Conservation (phyloP, 179 eudicot species). For the Nepenthes alata region DNA sequence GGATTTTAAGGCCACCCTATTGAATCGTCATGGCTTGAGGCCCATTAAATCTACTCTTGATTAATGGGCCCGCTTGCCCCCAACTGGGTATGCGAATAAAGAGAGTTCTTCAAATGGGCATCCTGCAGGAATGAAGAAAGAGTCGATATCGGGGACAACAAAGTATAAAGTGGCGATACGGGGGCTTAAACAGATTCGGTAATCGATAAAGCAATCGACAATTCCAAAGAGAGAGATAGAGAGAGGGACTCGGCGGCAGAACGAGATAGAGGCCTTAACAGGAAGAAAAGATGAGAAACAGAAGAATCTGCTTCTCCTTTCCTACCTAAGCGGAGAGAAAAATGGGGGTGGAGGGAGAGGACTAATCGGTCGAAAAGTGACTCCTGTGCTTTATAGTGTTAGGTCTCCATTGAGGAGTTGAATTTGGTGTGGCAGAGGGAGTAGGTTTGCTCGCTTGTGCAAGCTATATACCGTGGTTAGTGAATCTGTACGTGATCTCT, state of each 20-base stretch:
- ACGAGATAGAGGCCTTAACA: too few species aligned
- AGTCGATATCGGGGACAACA: not conserved
- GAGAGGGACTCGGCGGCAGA: not conserved
- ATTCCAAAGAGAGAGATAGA: not conserved
- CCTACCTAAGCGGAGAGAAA: too few species aligned
- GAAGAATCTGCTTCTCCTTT: too few species aligned
- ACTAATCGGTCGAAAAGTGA: too few species aligned
- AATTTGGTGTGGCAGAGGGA: too few species aligned
- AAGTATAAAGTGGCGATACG: not conserved
- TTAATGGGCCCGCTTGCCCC: not conserved
- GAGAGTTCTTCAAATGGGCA: not conserved
- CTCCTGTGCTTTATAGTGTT: too few species aligned
- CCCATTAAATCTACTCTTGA: not conserved
- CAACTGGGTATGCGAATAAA: not conserved
- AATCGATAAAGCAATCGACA: not conserved
- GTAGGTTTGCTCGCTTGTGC: too few species aligned
- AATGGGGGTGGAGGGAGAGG: too few species aligned
- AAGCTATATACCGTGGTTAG: too few species aligned
- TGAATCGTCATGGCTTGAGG: not conserved
- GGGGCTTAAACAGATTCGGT: not conserved
- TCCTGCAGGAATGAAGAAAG: not conserved
- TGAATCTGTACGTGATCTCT: too few species aligned
- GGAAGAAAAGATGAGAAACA: too few species aligned
- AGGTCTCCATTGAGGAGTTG: too few species aligned
- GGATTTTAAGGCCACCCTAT: not conserved